A percentile compares a stretch with the other conserved stretches of the same genome.
Evolutionary conservation across 306 rosid species (phyloP).

Genomic region (Vachellia collinsii): DNA sequence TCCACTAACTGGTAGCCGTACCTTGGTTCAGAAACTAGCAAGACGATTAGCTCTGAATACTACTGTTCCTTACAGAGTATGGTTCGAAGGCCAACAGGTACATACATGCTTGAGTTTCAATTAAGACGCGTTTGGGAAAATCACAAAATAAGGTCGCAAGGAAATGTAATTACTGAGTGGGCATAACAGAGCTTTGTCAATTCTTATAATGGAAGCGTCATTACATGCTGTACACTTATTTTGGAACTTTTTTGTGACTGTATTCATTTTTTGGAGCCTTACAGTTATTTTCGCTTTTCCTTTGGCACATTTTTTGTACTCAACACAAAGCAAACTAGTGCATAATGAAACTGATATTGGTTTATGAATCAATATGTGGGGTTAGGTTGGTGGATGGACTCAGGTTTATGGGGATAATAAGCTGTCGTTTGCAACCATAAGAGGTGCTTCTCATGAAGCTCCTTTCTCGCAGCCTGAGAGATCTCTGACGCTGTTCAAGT

Average conservation of each 20-base stretch:
- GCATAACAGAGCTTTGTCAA: too few species aligned
- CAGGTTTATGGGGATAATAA: conserved; percentile 79
- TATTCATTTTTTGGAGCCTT: too few species aligned
- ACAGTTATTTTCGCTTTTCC: too few species aligned
- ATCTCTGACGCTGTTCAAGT: conserved; percentile 78
- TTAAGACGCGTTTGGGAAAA: not conserved
- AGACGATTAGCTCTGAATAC: conserved; percentile 63
- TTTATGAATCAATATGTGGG: conserved; percentile 8
- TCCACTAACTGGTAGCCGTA: conserved; percentile 90
- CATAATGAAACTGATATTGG: conserved; percentile 25
- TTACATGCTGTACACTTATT: too few species aligned
- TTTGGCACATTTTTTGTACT: not conserved
- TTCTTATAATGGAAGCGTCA: too few species aligned
- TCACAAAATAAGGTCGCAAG: too few species aligned
- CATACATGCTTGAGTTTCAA: not conserved
- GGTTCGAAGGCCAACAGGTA: conserved; percentile 94
- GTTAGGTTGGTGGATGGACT: conserved; percentile 99
- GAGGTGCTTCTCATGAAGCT: conserved; percentile 97
- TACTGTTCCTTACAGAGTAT: conserved; percentile 86
- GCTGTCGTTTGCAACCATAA: conserved; percentile 86
- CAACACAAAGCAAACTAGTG: not conserved
- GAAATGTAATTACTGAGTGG: too few species aligned
- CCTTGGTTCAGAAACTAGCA: conserved; percentile 69
- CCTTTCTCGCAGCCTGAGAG: conserved; percentile 98
- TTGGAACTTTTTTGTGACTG: too few species aligned